A percentile compares a stretch with the other conserved stretches of the same genome.
These are phyloP conservation scores for Rhytidhysteron rufulum DNA, from an alignment of 2,329 filamentous ascomycete species.

Conservation along the genomic window DNA sequence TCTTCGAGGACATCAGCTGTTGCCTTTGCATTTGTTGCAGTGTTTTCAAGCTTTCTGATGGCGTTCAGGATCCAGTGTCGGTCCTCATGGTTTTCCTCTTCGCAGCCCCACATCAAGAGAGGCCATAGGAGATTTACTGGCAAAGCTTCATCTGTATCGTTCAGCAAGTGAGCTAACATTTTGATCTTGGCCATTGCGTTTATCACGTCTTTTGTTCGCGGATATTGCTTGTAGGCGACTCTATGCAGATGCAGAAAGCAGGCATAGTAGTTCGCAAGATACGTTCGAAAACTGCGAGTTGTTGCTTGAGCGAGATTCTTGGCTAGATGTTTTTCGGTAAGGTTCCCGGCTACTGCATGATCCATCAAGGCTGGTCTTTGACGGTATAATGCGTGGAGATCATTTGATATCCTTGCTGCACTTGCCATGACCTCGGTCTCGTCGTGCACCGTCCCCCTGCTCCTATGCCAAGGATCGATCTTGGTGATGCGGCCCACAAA, in stretches of 20 bases:
- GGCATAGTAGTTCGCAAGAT: slow-evolving; percentile 55
- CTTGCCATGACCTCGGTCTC: slow-evolving; percentile 57
- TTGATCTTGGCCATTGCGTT: slow-evolving; percentile 50
- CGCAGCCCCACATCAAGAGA: slow-evolving; percentile 53
- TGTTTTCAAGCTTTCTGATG: slow-evolving; percentile 40
- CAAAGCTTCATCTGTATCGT: slow-evolving; percentile 43
- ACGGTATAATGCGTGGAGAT: slow-evolving; percentile 50
- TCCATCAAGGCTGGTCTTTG: slow-evolving; percentile 54
- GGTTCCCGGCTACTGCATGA: slow-evolving; percentile 50
- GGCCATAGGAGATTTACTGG: slow-evolving; percentile 58
- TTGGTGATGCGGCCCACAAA: slow-evolving; percentile 56
- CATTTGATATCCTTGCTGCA: slow-evolving; percentile 48
- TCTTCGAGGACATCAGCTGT: slow-evolving; percentile 39
- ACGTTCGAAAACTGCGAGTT: slow-evolving; percentile 53
- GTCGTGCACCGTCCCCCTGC: slow-evolving; percentile 54
- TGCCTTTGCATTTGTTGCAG: slow-evolving; percentile 38
- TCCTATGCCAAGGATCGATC: slow-evolving; percentile 56
- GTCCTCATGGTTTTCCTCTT: slow-evolving; percentile 50
- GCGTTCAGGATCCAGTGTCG: slow-evolving; percentile 50
- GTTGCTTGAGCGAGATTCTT: slow-evolving; percentile 48
- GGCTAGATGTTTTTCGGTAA: slow-evolving; percentile 48
- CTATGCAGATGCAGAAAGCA: slow-evolving; percentile 55
- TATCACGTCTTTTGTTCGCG: slow-evolving; percentile 48
- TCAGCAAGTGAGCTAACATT: slow-evolving; percentile 45
- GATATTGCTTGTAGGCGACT: slow-evolving; percentile 54